phyloP scores from a whole-genome alignment of 1,284 basidiomycete species.

The Apiotrichum porosum region DNA sequence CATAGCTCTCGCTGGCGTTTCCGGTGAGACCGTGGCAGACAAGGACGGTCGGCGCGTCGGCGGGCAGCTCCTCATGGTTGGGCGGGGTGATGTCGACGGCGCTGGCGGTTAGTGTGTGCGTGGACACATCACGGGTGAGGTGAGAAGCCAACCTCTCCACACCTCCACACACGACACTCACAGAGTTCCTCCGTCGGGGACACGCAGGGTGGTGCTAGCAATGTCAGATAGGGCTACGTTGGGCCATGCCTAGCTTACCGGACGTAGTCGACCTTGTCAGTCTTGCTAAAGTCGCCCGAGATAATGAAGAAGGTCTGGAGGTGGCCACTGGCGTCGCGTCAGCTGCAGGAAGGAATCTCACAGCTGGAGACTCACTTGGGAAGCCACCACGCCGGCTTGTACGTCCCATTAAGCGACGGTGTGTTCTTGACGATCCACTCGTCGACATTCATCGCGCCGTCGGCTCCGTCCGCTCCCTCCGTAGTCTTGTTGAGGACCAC shows the following conservation, averaged over 20 bases:
- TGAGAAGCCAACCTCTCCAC: no score
- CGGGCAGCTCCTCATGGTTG: conserved; percentile 53
- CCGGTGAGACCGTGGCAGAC: conserved; percentile 77
- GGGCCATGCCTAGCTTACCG: conserved; percentile 53
- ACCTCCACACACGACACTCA: no score
- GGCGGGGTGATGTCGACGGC: conserved; percentile 51
- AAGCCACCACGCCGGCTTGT: conserved; percentile 48
- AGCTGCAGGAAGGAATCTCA: background rate
- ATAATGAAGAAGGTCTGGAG: conserved; percentile 51
- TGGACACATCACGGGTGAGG: no score
- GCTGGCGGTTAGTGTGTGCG: conserved; percentile 70
- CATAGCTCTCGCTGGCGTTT: conserved; percentile 84
- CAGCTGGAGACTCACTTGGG: conserved; percentile 33
- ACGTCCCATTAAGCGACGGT: conserved; percentile 41
- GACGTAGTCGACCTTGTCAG: conserved; percentile 66
- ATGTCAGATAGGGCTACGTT: background rate
- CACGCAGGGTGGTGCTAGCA: conserved; percentile 56
- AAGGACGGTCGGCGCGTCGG: conserved; percentile 73
- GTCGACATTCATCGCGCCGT: conserved; percentile 6
- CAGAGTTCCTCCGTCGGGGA: conserved; percentile 68
- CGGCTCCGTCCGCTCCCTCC: background rate
- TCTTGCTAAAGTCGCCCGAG: conserved; percentile 59
- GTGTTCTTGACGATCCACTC: conserved; percentile 42
- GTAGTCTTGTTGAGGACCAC: conserved; percentile 5
- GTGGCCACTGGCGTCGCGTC: conserved; percentile 41